Evolutionary conservation across 2,329 filamentous ascomycete genomes (phyloP).

Genomic region (Colletotrichum australisinense): DNA sequence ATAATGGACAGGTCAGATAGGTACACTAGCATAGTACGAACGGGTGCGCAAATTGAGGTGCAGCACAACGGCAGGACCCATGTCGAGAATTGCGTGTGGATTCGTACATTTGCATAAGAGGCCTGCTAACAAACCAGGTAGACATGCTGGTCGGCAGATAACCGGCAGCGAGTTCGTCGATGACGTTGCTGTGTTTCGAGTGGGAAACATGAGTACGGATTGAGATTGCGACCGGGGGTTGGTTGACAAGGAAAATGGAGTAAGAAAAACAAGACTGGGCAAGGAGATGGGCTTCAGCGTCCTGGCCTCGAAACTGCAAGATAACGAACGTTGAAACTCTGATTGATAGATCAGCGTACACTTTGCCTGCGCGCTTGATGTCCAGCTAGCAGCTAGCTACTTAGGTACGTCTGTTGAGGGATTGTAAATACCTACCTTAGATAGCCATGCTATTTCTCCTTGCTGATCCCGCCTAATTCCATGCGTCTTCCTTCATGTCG

Average conservation of each 20-base stretch:
- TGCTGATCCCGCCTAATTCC: too few species aligned
- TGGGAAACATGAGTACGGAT: slow-evolving; percentile 19
- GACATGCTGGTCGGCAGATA: slow-evolving; percentile 1
- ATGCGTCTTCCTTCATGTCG: too few species aligned
- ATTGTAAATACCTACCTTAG: too few species aligned
- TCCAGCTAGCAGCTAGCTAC: too few species aligned
- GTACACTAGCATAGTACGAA: background rate
- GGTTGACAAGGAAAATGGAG: background rate
- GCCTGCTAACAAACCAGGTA: background rate
- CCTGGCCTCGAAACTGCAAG: background rate
- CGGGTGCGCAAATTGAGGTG: background rate
- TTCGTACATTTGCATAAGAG: background rate
- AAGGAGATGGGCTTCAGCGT: background rate
- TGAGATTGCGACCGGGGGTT: slow-evolving; percentile 13
- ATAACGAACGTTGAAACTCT: background rate
- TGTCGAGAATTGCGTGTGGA: background rate
- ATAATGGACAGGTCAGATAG: background rate
- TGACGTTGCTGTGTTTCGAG: slow-evolving; percentile 33
- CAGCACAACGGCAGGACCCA: background rate
- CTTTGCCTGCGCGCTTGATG: too few species aligned
- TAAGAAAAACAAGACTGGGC: background rate
- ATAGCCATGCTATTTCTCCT: too few species aligned
- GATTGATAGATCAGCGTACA: too few species aligned
- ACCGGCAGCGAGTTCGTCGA: slow-evolving; percentile 17
- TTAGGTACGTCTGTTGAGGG: too few species aligned